phyloP scores from a whole-genome alignment of 2,329 filamentous ascomycete genomes.

The Blumeria hordei region DNA sequence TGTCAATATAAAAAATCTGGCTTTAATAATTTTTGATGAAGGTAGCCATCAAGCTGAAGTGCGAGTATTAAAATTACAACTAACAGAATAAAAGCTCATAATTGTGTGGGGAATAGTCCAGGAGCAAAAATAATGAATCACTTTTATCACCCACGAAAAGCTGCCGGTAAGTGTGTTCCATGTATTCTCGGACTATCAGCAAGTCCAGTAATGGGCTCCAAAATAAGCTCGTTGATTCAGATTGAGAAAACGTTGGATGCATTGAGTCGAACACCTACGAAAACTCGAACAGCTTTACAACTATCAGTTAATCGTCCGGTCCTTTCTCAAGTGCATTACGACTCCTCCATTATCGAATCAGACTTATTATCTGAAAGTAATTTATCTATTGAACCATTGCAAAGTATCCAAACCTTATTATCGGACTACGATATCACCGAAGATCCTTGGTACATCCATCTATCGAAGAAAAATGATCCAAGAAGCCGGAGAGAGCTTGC shows the following conservation, averaged over 20 bases:
- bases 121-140: slow-evolving; percentile 13
- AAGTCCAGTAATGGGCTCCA: slow-evolving; percentile 14
- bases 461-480: slow-evolving; percentile 21
- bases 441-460: slow-evolving; percentile 33
- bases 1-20: slow-evolving; percentile 26
- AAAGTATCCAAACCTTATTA: slow-evolving; percentile 7
- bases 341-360: not conserved
- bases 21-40: slow-evolving; percentile 42
- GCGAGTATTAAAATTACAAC: not conserved
- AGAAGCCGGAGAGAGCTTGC: slow-evolving; percentile 18
- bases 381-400: slow-evolving; percentile 5
- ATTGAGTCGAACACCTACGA: slow-evolving; percentile 28
- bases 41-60: slow-evolving; percentile 17
- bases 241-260: slow-evolving; percentile 31
- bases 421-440: slow-evolving; percentile 26
- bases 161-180: slow-evolving; percentile 6
- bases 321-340: slow-evolving; percentile 7
- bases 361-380: not conserved
- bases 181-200: slow-evolving; percentile 15
- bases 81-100: slow-evolving; percentile 11
- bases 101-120: slow-evolving; percentile 13
- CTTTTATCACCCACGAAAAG: slow-evolving; percentile 12
- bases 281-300: slow-evolving; percentile 24
- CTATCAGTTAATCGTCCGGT: slow-evolving; percentile 11
- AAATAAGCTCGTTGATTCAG: slow-evolving; percentile 7